A percentile compares a stretch with the other conserved stretches of the same genome.
These are phyloP conservation scores for Polyrhizophydium stewartii DNA, from an alignment of 371 early-diverging fungal genomes.

Conservation along the genomic window DNA sequence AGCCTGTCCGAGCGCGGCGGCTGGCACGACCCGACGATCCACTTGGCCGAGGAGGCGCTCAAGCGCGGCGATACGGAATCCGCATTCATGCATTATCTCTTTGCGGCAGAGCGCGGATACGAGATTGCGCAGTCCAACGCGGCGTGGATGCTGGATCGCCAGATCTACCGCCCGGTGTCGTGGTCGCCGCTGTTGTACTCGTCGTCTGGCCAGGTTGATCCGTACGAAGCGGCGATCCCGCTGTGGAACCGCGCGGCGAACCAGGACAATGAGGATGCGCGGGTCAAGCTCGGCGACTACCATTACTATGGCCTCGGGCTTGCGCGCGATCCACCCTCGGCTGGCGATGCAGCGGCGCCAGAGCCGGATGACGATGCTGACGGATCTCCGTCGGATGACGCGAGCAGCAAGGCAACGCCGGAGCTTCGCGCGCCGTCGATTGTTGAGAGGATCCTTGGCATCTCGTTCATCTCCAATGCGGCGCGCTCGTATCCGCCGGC, in stretches of 20 bases:
- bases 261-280: conserved; percentile 82
- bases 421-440: background rate
- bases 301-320: conserved; percentile 86
- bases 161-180: background rate
- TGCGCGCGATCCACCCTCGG: conserved; percentile 1
- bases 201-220: conserved; percentile 9
- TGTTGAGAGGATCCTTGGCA: background rate
- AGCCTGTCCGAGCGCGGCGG: conserved; percentile 72
- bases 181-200: background rate
- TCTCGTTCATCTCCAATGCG: background rate
- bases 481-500: conserved; percentile 26
- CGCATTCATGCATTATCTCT: conserved; percentile 65
- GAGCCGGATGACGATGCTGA: background rate
- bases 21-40: conserved; percentile 70
- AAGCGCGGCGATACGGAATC: conserved; percentile 61
- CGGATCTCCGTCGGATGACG: too few species aligned
- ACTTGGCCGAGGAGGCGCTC: conserved; percentile 52
- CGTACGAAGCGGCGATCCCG: conserved; percentile 60
- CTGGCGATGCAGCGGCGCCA: conserved; percentile 1
- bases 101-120: conserved; percentile 82
- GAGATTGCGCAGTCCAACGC: conserved; percentile 82
- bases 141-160: conserved; percentile 82
- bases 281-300: conserved; percentile 92
- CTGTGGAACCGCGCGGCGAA: conserved; percentile 96
- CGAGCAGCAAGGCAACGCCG: background rate